Evolutionary conservation across 495 filamentous ascomycete species (phyloP), one percentile per base, ranked within the genome.

Genomic region (Hypoxylon perforatum): DNA sequence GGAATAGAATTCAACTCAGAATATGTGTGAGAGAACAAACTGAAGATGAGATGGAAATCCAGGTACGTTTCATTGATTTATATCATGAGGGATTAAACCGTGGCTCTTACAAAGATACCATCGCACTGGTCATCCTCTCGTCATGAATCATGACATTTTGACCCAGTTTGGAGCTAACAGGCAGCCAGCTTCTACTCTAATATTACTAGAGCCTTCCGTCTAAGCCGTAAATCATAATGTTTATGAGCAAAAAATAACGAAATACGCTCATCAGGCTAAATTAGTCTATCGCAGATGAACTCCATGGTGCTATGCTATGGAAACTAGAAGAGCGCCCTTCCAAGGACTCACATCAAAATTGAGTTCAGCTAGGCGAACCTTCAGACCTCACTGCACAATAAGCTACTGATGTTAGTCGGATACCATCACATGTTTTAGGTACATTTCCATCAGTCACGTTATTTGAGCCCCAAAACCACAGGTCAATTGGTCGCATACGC

Each of bases 161-260:
- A 42, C 14, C 39, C 35, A 38, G 9, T 11, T 42, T 28, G 3
- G 25, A 42, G 15, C 12, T n/a, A 12, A 2, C 2, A 38, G 9
- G 35, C 35, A 38, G 9, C 35, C 12, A 12, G n/a, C 14, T 7
- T 28, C 25, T 28, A 7, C 25, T 7, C 25, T 28, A 28, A 7
- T 28, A 28, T n/a, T 28, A 28, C 39, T 17, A n/a, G 39, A 50
- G 12, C 23, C 23, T 3, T 17, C 28, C 21, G 1, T 22, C 11
- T 3, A 12, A 55, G 21, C 23, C 9, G 42, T 54, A 55, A n/a
- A 62, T 41, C 15, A 38, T 62, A 50, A 62, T 50, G 55, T 23
- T 12, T 5, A 25, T 2, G 30, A 30, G 2, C 2, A 23, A 11
- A n/a, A 4, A 6, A 25, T 15, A 33, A 18, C 36, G 35, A 44